Percentiles rank a stretch among this genome's conserved stretches.
Conservation (phyloP, 371 early-diverging fungal species). For the Circinella minor region DNA sequence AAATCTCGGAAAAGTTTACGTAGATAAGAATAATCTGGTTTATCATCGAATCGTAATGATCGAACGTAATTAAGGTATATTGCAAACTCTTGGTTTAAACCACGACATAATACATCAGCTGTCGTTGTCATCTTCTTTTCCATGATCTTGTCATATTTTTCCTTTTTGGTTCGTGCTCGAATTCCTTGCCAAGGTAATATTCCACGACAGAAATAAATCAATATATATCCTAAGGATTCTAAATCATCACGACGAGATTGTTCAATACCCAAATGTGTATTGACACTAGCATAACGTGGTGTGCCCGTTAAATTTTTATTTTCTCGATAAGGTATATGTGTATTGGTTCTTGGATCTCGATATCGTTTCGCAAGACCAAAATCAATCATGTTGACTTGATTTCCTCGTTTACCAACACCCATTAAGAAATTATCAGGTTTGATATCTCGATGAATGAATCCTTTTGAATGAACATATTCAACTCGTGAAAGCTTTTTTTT, state of each 20-base stretch:
- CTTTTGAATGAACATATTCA: slow-evolving; percentile 97
- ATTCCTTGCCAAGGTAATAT: slow-evolving; percentile 99
- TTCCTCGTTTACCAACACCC: slow-evolving; percentile 94
- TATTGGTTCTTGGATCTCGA: slow-evolving; percentile 91
- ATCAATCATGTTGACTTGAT: slow-evolving; percentile 98
- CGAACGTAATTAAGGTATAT: slow-evolving; percentile 98
- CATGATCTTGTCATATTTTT: slow-evolving; percentile 99
- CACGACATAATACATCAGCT: slow-evolving; percentile 94
- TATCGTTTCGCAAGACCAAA: slow-evolving; percentile 99
- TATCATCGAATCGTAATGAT: slow-evolving; percentile 97
- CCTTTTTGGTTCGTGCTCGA: slow-evolving; percentile 98
- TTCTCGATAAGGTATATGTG: slow-evolving; percentile 97
- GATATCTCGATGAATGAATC: slow-evolving; percentile 82
- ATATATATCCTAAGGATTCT: slow-evolving; percentile 98
- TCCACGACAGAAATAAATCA: slow-evolving; percentile 99
- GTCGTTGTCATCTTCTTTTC: slow-evolving; percentile 99
- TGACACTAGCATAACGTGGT: slow-evolving; percentile 98
- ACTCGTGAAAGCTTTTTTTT: slow-evolving; percentile 82
- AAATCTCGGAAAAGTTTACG: slow-evolving; percentile 96
- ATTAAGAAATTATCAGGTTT: slow-evolving; percentile 99
- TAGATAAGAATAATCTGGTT: slow-evolving; percentile 98
- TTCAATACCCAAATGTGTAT: slow-evolving; percentile 92
- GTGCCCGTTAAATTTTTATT: slow-evolving; percentile 99
- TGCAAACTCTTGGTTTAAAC: slow-evolving; percentile 95
- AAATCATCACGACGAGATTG: slow-evolving; percentile 99